A percentile compares a stretch with the other conserved stretches of the same genome.
Conservation (phyloP, 1,284 basidiomycete genomes). For the Malassezia japonica region DNA sequence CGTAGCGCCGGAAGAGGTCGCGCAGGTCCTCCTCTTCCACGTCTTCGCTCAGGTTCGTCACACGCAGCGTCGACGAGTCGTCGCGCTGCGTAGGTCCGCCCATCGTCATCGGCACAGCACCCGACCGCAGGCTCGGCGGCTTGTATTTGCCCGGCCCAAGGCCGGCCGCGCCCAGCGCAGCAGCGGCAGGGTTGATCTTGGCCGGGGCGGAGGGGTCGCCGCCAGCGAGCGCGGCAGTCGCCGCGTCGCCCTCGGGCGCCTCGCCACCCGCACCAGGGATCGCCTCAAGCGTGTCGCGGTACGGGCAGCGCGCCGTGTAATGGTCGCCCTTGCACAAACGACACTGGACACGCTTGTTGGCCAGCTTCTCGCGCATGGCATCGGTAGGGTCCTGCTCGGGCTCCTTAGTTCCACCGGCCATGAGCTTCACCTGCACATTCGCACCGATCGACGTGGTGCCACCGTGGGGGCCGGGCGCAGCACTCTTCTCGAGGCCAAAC, state of each 20-base stretch:
- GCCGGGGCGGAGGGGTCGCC: slow-evolving; percentile 52
- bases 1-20: slow-evolving; percentile 63
- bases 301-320: slow-evolving; percentile 96
- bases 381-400: slow-evolving; percentile 64
- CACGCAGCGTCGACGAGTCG: slow-evolving; percentile 88
- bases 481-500: slow-evolving; percentile 85
- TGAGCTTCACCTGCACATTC: slow-evolving; percentile 73
- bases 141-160: slow-evolving; percentile 67
- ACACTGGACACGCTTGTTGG: slow-evolving; percentile 74
- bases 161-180: slow-evolving; percentile 34
- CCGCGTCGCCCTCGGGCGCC: slow-evolving; percentile 24
- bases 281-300: slow-evolving; percentile 75
- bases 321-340: slow-evolving; percentile 92
- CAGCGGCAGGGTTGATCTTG: slow-evolving; percentile 50
- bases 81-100: slow-evolving; percentile 56
- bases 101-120: slow-evolving; percentile 61
- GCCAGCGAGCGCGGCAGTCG: slow-evolving; percentile 8
- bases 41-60: slow-evolving; percentile 93
- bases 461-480: slow-evolving; percentile 71
- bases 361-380: slow-evolving; percentile 62
- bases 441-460: slow-evolving; percentile 89
- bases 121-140: slow-evolving; percentile 74
- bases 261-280: slow-evolving; percentile 54
- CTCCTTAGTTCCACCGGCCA: slow-evolving; percentile 56
- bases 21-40: slow-evolving; percentile 88